Conservation (phyloP, 148 eudicot species). For the Silene conica region DNA sequence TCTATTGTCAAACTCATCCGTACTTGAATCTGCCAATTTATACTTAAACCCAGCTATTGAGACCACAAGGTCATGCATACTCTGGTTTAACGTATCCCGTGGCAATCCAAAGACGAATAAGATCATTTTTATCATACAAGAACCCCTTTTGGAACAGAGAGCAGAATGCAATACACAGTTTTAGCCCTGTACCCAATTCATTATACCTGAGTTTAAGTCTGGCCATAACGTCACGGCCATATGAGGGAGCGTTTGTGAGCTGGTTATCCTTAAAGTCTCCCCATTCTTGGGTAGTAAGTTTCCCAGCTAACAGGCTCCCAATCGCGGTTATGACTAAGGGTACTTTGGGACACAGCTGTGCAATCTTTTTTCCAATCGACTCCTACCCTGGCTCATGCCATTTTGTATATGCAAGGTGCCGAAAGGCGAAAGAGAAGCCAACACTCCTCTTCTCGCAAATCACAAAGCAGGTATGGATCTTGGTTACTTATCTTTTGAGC, state of each 20-base stretch:
- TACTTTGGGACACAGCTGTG: not conserved
- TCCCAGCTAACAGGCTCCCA: not conserved
- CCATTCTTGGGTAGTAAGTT: not conserved
- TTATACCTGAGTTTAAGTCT: slow-evolving; percentile 3
- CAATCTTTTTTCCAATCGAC: slow-evolving; percentile 3
- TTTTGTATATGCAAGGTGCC: not conserved
- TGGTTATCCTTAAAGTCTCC: not conserved
- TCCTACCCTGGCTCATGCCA: not conserved
- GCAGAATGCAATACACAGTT: slow-evolving; percentile 7
- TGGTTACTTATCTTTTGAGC: not conserved
- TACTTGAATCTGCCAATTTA: slow-evolving; percentile 10
- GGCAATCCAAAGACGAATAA: slow-evolving; percentile 13
- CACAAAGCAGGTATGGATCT: not conserved
- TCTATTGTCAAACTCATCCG: slow-evolving; percentile 2
- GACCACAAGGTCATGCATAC: not conserved
- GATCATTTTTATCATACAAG: not conserved
- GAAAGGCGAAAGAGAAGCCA: slow-evolving; percentile 6
- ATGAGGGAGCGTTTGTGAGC: no score
- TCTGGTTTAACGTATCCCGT: slow-evolving; percentile 10
- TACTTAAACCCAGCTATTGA: slow-evolving; percentile 15
- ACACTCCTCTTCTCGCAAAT: not conserved
- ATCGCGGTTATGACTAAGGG: slow-evolving; percentile 1
- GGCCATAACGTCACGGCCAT: not conserved
- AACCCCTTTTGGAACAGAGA: slow-evolving; percentile 6
- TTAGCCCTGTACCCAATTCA: not conserved